phyloP scores from a whole-genome alignment of 148 eudicot species.

The Heliamphora exappendiculata region DNA sequence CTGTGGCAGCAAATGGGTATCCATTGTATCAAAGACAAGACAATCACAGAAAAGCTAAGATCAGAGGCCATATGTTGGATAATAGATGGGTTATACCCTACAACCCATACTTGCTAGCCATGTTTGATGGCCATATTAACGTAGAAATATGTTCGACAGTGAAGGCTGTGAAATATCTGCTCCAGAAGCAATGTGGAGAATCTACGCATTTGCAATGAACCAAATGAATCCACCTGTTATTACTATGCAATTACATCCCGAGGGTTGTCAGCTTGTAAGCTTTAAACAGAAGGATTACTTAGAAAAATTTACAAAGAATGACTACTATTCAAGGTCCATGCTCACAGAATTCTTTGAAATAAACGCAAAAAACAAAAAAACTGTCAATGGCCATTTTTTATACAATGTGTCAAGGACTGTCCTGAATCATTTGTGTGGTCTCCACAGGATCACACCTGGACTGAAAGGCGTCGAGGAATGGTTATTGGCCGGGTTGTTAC shows the following conservation, averaged over 20 bases:
- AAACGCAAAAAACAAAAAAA: not conserved
- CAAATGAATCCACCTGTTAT: not conserved
- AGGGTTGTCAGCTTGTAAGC: not conserved
- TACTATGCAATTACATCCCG: not conserved
- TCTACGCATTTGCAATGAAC: not conserved
- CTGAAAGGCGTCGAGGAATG: too few species aligned
- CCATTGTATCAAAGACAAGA: conserved; percentile 23
- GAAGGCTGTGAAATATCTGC: not conserved
- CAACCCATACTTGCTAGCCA: not conserved
- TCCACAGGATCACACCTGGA: not conserved
- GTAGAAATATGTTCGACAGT: not conserved
- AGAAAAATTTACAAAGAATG: not conserved
- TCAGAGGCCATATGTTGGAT: not conserved
- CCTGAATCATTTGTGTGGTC: not conserved
- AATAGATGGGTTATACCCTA: not conserved
- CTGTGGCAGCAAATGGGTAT: conserved; percentile 7
- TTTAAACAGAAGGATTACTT: not conserved
- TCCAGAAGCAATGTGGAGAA: not conserved
- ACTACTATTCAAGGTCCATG: not conserved
- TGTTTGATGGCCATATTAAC: not conserved
- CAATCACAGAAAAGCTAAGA: not conserved
- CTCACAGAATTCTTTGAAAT: too few species aligned
- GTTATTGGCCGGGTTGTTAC: not conserved
- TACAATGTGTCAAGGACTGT: not conserved
- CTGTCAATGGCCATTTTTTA: not conserved